Base-by-base conservation (phyloP, 768 basidiomycete genomes). In the Mycena indigotica region DNA sequence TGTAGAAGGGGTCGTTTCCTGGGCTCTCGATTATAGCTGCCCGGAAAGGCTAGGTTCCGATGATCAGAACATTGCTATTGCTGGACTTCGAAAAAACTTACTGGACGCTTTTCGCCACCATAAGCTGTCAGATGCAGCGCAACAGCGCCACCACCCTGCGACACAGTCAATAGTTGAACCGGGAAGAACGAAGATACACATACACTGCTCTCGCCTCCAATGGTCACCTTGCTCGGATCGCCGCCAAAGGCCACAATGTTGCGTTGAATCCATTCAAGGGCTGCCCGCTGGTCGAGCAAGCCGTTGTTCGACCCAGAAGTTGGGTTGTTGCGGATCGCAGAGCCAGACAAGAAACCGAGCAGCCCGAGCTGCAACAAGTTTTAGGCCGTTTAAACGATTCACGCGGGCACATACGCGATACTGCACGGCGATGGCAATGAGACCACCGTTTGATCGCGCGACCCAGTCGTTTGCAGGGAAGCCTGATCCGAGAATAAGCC, bases 381-480 rank as follows among this genome's bases (percentile, higher is more conserved):
- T 29, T 55, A 17, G 28, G 38, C 13, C 28, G 26, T 26, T 16
- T 13, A 16, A 15, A 2, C 39, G 53, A 8, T 6, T 23, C 41
- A 16, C 29, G 21, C 8, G 28, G 4, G n/a, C 17, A 23, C 4
- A n/a, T 23, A 67, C 60, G 3, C 63, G 68, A 51, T 68, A 68
- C 19, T 65, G 65, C 17, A 71, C 38, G 24, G 57, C 56, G 17
- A 72, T 66, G 1, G 61, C 70, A 4, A 73, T 65, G 50, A 76
- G 62, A 3, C 68, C 62, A 19, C 61, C 63, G 29, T 55, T 50
- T 19, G 66, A 60, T 32, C 67, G 67, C 25, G 69, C 67, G 24
- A 76, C 73, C 75, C 72, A 72, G 40, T 72, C 70, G 58, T 71
- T 68, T 52, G 72, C 65, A n/a, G 73, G 74, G 58, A 74, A 74